Percentiles rank a stretch among this genome's conserved stretches.
These are phyloP conservation scores for Termitomyces sp. DNA, from an alignment of 768 basidiomycete species.

Conservation along the genomic window DNA sequence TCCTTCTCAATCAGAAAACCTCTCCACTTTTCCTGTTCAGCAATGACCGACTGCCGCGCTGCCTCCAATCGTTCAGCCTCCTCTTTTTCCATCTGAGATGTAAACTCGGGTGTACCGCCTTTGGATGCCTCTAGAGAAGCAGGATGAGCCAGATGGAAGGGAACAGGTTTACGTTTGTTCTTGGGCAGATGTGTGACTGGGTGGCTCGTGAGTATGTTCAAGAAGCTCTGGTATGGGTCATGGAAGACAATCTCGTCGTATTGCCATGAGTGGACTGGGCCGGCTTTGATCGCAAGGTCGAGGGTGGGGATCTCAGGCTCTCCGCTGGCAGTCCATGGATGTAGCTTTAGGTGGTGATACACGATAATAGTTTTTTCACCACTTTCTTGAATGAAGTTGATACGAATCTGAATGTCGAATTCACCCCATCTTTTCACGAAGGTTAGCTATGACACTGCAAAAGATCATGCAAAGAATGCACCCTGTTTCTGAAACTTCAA, in stretches of 20 bases:
- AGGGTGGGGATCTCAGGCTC: constrained; percentile 68
- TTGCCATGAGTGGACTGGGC: constrained; percentile 95
- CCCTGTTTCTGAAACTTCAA: constrained; percentile 96
- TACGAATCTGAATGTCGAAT: constrained; percentile 92
- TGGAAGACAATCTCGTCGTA: constrained; percentile 98
- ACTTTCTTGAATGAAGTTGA: constrained; percentile 86
- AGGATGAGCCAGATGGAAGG: constrained; percentile 67
- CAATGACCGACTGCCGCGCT: constrained; percentile 64
- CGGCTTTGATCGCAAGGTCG: constrained; percentile 61
- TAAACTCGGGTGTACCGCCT: constrained; percentile 80
- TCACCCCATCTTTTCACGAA: constrained; percentile 80
- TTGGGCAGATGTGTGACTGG: constrained; percentile 82
- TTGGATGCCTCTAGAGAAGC: constrained; percentile 64
- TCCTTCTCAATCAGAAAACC: constrained; percentile 72
- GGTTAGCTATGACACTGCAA: background rate
- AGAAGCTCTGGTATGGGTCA: constrained; percentile 87
- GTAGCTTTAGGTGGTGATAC: constrained; percentile 94
- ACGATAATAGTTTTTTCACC: constrained; percentile 86
- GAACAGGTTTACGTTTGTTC: constrained; percentile 54
- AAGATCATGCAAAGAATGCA: constrained; percentile 24
- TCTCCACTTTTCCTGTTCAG: constrained; percentile 76
- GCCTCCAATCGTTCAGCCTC: constrained; percentile 79
- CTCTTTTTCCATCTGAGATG: constrained; percentile 78
- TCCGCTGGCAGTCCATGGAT: constrained; percentile 72
- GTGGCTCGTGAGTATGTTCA: constrained; percentile 75